phyloP scores from a whole-genome alignment of 164 flowering plant species.

The Tinospora cordifolia region DNA sequence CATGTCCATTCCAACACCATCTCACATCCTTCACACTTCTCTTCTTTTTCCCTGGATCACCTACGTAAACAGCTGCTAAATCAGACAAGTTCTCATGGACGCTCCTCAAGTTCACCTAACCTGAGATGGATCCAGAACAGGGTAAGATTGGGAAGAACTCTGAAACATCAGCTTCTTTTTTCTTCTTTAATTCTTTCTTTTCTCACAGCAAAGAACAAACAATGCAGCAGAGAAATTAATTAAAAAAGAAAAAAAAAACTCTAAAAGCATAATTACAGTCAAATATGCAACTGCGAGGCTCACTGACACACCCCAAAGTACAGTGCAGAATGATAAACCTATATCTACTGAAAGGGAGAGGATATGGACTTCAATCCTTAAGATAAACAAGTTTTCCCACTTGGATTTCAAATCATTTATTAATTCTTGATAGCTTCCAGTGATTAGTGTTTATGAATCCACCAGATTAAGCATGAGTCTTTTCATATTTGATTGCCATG shows the following conservation, averaged over 20 bases:
- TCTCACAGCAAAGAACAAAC: not conserved
- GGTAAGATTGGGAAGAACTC: not conserved
- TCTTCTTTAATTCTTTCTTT: too few species aligned
- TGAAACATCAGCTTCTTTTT: not conserved
- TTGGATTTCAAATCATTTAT: too few species aligned
- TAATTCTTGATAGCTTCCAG: too few species aligned
- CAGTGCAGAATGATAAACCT: not conserved
- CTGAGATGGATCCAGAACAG: slow-evolving; percentile 3
- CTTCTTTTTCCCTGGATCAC: not conserved
- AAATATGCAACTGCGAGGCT: not conserved
- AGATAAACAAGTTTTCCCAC: too few species aligned
- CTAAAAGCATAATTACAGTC: not conserved
- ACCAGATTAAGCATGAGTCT: too few species aligned
- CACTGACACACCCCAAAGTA: not conserved
- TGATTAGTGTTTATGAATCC: too few species aligned
- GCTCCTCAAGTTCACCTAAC: slow-evolving; percentile 16
- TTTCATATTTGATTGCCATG: too few species aligned
- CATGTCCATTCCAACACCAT: not conserved
- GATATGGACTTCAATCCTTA: too few species aligned
- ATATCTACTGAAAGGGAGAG: too few species aligned
- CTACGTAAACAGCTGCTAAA: not conserved
- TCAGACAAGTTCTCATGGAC: not conserved
- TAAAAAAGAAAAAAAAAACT: too few species aligned
- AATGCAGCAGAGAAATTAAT: not conserved
- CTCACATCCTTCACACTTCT: not conserved